Percentiles rank a stretch among this genome's conserved stretches.
phyloP scores from a whole-genome alignment of 352 stramenopile species.

The Phytophthora fragariae region DNA sequence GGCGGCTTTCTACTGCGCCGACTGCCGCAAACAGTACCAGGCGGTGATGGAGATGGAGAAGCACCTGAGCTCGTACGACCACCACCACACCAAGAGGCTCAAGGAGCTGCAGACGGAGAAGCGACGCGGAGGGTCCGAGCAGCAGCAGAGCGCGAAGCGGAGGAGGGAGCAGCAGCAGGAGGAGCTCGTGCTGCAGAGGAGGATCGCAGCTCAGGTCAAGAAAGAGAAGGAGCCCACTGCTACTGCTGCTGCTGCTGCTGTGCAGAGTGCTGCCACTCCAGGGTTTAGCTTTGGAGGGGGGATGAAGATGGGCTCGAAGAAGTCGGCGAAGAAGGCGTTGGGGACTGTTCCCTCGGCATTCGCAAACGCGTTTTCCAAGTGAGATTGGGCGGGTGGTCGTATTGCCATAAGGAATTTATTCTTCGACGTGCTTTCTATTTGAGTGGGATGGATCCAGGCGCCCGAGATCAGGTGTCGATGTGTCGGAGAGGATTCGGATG shows the following conservation, averaged over 20 bases:
- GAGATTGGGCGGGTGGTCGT: not conserved
- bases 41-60: conserved; percentile 77
- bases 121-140: conserved; percentile 9
- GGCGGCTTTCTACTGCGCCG: conserved; percentile 60
- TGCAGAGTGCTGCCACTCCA: not conserved
- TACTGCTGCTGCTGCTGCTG: not conserved
- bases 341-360: conserved; percentile 19
- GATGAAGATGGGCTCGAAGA: conserved; percentile 39
- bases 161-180: conserved; percentile 52
- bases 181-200: conserved; percentile 42
- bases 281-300: conserved; percentile 44
- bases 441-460: not conserved
- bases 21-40: conserved; percentile 78
- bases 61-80: conserved; percentile 79
- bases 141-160: conserved; percentile 39
- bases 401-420: not conserved
- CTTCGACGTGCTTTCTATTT: not conserved
- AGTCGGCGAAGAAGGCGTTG: conserved; percentile 26
- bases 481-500: too few species aligned
- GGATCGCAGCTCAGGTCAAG: conserved; percentile 39
- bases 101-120: conserved; percentile 43
- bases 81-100: conserved; percentile 72
- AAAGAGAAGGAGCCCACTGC: not conserved
- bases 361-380: conserved; percentile 22
- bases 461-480: too few species aligned